Evolutionary conservation across 176 grass and related monocot genomes (phyloP).

Genomic region (Juncus effusus): DNA sequence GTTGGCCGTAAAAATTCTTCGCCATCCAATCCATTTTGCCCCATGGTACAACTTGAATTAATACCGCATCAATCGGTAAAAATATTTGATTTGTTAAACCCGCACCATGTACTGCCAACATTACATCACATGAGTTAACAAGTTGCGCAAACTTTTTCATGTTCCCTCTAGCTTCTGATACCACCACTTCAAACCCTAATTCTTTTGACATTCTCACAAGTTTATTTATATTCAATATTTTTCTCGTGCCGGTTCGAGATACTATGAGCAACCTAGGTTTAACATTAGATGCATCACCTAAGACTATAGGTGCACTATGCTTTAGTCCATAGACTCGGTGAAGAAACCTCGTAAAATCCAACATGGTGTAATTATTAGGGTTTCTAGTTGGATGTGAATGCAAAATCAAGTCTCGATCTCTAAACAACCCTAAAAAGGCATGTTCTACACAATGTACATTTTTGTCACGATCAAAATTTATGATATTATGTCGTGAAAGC

Average conservation of each 20-base stretch:
- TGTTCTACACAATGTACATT: slow-evolving; percentile 49
- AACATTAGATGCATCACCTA: slow-evolving; percentile 36
- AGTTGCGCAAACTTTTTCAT: slow-evolving; percentile 39
- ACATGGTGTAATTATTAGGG: slow-evolving; percentile 39
- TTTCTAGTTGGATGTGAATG: slow-evolving; percentile 41
- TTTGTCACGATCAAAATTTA: slow-evolving; percentile 50
- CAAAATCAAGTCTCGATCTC: slow-evolving; percentile 56
- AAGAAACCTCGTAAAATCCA: slow-evolving; percentile 60
- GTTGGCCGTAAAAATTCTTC: slow-evolving; percentile 51
- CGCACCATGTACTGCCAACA: slow-evolving; percentile 51
- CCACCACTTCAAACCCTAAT: slow-evolving; percentile 41
- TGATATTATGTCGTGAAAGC: slow-evolving; percentile 33
- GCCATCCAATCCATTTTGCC: slow-evolving; percentile 79
- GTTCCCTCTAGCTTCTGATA: slow-evolving; percentile 45
- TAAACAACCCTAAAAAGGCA: slow-evolving; percentile 40
- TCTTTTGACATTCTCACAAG: slow-evolving; percentile 29
- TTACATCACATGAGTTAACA: slow-evolving; percentile 60
- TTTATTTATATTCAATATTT: slow-evolving; percentile 34
- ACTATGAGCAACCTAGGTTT: slow-evolving; percentile 59
- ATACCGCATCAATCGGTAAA: slow-evolving; percentile 33
- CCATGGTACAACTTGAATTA: slow-evolving; percentile 59
- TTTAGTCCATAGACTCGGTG: slow-evolving; percentile 39
- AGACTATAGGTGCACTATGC: slow-evolving; percentile 24
- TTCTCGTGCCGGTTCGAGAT: slow-evolving; percentile 51
- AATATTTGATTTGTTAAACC: slow-evolving; percentile 55